Base-by-base conservation (phyloP, 257 asterid genomes). In the Primulina huaijiensis region DNA sequence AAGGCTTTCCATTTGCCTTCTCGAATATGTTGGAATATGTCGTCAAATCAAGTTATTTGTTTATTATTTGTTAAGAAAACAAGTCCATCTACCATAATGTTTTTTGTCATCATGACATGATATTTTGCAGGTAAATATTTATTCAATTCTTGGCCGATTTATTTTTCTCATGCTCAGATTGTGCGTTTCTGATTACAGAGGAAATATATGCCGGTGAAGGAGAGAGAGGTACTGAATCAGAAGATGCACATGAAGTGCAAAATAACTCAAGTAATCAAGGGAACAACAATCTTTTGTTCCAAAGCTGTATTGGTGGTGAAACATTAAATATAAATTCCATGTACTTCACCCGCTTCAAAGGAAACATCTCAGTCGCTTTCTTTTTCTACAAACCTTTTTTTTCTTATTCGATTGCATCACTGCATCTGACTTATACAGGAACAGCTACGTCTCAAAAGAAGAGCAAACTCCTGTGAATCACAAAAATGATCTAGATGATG, bases 91-190 rank as follows among this genome's bases (percentile, higher is more conserved):
- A 17, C 67, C 23, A 6, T 17, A 21, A 31, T 62, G 25, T 62
- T 20, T 31, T 10, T 30, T 25, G 14, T 23, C 27, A 31, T 23
- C 27, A 33, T 20, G 6, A 2, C 25, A 7, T 62, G 35, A 30
- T 31, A 62, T 30, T 30, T 14, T 33, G 46, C 7, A 31, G 19
- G 20, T 29, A 62, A 16, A 38, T 62, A n/a, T 20, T 53, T 62
- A 5, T 31, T 11, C 12, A 11, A 37, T 35, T 57, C 60, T 37
- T n/a, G 14, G 23, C 10, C 46, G 65, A 73, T 53, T 14, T 33
- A 38, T 70, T 50, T 29, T 69, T 66, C 74, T 81, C 76, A 67
- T 69, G 52, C 75, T 20, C 87, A 90, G 96, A 71, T 35, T 20
- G 73, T 75, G 81, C 73, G 80, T 79, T 78, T 29, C 82, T 66